Base-by-base conservation (phyloP, 805 yeast genomes). In the Kodamaea leandrae region DNA sequence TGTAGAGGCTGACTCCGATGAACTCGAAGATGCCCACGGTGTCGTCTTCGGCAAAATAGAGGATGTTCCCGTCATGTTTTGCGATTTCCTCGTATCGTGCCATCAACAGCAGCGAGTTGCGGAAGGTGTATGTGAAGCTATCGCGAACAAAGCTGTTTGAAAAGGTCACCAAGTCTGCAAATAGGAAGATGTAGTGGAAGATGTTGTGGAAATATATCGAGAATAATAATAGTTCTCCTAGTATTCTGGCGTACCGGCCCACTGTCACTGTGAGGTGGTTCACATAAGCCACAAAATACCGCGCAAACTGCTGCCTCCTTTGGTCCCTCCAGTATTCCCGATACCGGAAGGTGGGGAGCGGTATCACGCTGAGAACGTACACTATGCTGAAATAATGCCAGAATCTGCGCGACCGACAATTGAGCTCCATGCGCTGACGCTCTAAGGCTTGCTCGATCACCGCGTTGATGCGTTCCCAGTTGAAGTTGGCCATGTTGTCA, bases 91-190 rank as follows among this genome's bases (percentile, higher is more conserved):
- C 29, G 32, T 48, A 40, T 23, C 57, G 37, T 20, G 37, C 34
- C 16, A 53, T 14, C 8, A 61, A 36, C 9, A 18, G n/a, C 2
- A 39, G 38, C 36, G 49, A 42, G 44, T 60, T 48, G 14, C 56
- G 45, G 12, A 60, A 36, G 3, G 57, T 30, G 43, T 46, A 66
- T 4, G 69, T 61, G 39, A 55, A 27, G n/a, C 57, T 45, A 40
- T 66, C 70, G 18, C 43, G 30, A 23, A 60, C 43, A 32, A 57
- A 58, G 33, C 55, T 58, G 14, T 21, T n/a, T n/a, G 43, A 39
- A 38, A 53, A 64, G 2, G 69, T 61, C 13, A 57, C 50, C 30
- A 57, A 45, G 40, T 61, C 57, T 18, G 63, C 59, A 33, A 53
- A 57, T 25, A 52, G 43, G 30, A 57, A 49, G 15, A 64, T 44